Base-by-base conservation (phyloP, 176 grass and related monocot genomes). In the Musa troglodytarum region DNA sequence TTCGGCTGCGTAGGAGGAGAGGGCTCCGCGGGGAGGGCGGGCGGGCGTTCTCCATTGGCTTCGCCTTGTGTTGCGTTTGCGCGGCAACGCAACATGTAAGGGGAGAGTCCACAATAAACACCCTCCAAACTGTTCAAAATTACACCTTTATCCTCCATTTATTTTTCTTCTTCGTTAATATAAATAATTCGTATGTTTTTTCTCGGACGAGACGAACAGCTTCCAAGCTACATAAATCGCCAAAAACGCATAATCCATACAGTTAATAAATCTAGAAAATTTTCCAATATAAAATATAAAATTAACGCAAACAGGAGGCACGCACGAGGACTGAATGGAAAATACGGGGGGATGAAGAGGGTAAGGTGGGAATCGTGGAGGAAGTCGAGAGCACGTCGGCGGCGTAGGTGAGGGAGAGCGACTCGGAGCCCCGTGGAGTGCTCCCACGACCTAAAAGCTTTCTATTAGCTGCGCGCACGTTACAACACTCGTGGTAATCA, bases 381-480 rank as follows among this genome's bases (percentile, higher is more conserved):
- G 14, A 70, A 70, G 23, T 70, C 11, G 68, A 70, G 51, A 14
- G 68, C 68, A 70, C 68, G 68, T 70, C 67, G 22, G 61, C 9
- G 23, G 23, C 22, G 22, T 24, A 65, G 21, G 63, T 24, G 11
- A 25, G 22, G 23, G 63, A 26, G n/a, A 26, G 23, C 22, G 23
- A 24, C 34, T 43, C 34, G 4, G 10, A 11, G 11, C 2, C n/a
- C 19, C 0, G 63, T 25, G 68, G 49, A 70, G 68, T 50, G 68
- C 34, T 20, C 68, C 43, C 68, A 70, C 68, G 68, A 70, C 68
- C 68, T 70, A 70, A 70, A 70, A 70, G 68, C 43, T 51, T 15
- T 50, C 14, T 51, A 50, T 9, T 34, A 70, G 68, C 68, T 52
- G 68, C 34, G 14, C 68, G 68, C 68, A 70, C 68, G 68, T 70